Percentiles rank a stretch among this genome's conserved stretches.
Evolutionary conservation across 75 land plant species (phyloP).

Genomic region (Sequoiadendron giganteum): DNA sequence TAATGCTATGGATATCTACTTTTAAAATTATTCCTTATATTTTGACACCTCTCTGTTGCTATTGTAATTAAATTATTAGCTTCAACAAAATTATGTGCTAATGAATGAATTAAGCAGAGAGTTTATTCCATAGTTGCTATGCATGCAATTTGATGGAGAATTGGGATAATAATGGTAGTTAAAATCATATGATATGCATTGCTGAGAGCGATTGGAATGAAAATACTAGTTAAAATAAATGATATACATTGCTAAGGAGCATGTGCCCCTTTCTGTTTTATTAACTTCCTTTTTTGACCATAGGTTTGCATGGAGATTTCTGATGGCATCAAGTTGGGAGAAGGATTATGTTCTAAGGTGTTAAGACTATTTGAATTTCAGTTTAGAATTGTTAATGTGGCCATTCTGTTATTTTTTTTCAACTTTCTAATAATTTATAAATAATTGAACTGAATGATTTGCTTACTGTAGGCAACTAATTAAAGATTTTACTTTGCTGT

Average conservation of each 20-base stretch:
- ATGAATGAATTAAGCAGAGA: no score
- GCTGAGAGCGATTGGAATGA: background rate
- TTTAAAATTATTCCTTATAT: no score
- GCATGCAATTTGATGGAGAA: no score
- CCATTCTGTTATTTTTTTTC: background rate
- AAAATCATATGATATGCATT: no score
- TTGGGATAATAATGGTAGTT: no score
- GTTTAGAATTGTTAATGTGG: background rate
- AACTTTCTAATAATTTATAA: background rate
- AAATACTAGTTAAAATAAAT: background rate
- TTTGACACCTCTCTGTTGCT: no score
- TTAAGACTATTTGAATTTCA: background rate
- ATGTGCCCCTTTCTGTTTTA: background rate
- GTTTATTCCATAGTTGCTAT: no score
- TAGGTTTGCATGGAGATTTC: conserved; percentile 15
- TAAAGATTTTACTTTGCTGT: background rate
- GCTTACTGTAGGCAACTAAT: background rate
- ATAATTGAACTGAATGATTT: background rate
- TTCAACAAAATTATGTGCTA: no score
- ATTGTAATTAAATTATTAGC: no score
- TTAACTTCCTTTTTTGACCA: background rate
- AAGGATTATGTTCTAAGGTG: conserved; percentile 11
- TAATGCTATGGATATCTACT: no score
- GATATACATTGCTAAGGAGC: background rate
- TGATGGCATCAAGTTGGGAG: conserved; percentile 12